Evolutionary conservation across 2,329 filamentous ascomycete genomes (phyloP), one percentile per base, ranked within the genome.

Genomic region (Emydomyces testavorans): DNA sequence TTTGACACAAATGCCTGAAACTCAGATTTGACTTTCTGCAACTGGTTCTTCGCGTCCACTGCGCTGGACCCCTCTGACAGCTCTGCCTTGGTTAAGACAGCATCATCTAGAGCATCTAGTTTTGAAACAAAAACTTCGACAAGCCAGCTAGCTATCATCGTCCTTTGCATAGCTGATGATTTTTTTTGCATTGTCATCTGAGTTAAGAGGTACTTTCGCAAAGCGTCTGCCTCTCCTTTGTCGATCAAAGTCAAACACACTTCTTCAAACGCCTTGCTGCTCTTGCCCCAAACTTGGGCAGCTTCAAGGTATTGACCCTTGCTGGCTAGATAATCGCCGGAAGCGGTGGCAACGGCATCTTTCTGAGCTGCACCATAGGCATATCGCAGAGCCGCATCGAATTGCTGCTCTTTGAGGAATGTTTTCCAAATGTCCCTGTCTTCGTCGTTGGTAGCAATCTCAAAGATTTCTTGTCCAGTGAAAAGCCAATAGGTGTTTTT

Each of bases 401-500:
- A 98, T 56, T 92, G 81, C 58, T 93, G 83, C 55, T 82, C 77
- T 58, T 84, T 78, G 50, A 95, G 75, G 79, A 96, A 85, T 45
- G 96, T 86, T 61, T 86, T 86, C 92, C 92, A 98, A 13, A 96
- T 79, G 62, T 96, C 85, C 56, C 92, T 74, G 56, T 89, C 85
- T 64, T 98, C 92, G 48, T 96, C 86, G 37, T 81, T 83, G 10
- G 90, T 83, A 10, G 92, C 85, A 50, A 98, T 83, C 67, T 98
- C 92, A 57, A 88, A 95, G 43, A 98, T 94, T 59, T 94, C 88
- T 49, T 85, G 77, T 0, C 79, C 77, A 0, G 90, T 96, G 60
- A 96, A 94, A 1, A 98, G 75, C 92, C 93, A 98, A 62, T 90
- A 95, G 0, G 92, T 98, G 60, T 90, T 93, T 71, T 95, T 94